Evolutionary conservation across 257 asterid genomes (phyloP).

Genomic region (Nicotiana otophora): DNA sequence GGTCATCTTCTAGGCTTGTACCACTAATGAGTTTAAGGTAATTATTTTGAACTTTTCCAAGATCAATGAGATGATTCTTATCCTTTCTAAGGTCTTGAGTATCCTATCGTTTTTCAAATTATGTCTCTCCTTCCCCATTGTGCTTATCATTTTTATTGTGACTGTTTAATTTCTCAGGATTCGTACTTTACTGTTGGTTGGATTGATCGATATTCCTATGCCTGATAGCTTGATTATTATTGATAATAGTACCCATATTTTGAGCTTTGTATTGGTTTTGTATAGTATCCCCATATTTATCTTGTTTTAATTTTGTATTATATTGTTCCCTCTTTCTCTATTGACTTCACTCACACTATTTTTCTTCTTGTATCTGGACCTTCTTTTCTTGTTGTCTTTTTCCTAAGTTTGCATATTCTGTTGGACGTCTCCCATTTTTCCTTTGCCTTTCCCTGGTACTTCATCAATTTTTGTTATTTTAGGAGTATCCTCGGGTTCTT

Average conservation of each 20-base stretch:
- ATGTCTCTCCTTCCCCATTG: background rate
- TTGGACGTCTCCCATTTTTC: background rate
- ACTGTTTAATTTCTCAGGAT: background rate
- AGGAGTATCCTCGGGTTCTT: background rate
- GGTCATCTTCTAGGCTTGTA: background rate
- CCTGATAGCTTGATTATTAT: background rate
- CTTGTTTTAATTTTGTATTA: too few relatives aligned
- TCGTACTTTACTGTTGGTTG: background rate
- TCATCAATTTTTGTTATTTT: background rate
- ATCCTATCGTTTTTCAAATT: background rate
- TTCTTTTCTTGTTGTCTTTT: background rate
- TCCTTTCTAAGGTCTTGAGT: background rate
- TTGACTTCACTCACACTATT: too few relatives aligned
- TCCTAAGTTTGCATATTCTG: background rate
- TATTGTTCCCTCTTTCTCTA: too few relatives aligned
- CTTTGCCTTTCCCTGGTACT: background rate
- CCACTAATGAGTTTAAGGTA: background rate
- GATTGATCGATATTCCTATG: background rate
- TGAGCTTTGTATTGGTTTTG: too few relatives aligned
- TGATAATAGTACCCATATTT: background rate
- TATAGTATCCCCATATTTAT: background rate
- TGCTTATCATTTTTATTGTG: background rate
- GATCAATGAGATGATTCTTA: background rate
- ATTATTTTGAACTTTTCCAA: background rate
- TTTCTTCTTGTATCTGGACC: background rate